phyloP scores from a whole-genome alignment of 108 stramenopile genomes.

The Seminavis robusta region DNA sequence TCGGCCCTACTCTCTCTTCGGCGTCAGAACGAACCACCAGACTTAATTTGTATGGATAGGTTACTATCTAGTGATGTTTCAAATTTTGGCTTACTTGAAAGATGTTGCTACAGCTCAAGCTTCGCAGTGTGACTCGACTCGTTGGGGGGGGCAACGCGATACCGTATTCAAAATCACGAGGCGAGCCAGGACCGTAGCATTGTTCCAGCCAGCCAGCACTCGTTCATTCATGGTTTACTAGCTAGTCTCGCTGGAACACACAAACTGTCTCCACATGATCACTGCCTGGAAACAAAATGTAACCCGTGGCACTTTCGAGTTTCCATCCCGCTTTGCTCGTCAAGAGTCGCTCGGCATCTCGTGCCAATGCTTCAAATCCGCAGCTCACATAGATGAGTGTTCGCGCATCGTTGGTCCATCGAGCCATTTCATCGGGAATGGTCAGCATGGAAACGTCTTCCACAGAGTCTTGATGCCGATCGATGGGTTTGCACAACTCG shows the following conservation, averaged over 20 bases:
- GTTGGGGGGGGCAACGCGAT: too few relatives aligned
- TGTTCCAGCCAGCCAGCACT: too few relatives aligned
- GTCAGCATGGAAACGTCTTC: conserved; percentile 49
- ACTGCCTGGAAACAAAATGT: conserved; percentile 93
- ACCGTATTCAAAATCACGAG: too few relatives aligned
- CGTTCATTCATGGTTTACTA: neutral
- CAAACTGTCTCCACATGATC: conserved; percentile 96
- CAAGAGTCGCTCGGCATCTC: conserved; percentile 80
- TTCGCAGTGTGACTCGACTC: too few relatives aligned
- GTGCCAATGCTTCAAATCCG: conserved; percentile 94
- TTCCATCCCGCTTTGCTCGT: conserved; percentile 76
- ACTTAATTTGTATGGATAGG: too few relatives aligned
- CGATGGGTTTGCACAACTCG: conserved; percentile 65
- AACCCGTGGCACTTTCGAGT: conserved; percentile 88
- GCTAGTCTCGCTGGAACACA: conserved; percentile 61
- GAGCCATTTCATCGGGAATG: conserved; percentile 48
- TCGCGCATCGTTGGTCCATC: conserved; percentile 71
- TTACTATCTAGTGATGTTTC: too few relatives aligned
- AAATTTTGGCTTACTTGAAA: too few relatives aligned
- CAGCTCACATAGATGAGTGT: conserved; percentile 96
- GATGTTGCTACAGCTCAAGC: too few relatives aligned
- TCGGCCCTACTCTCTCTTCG: too few relatives aligned
- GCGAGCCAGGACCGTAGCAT: too few relatives aligned
- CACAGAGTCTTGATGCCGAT: conserved; percentile 62
- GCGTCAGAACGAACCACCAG: too few relatives aligned